phyloP scores from a whole-genome alignment of 148 eudicot species.

The Chenopodium album region DNA sequence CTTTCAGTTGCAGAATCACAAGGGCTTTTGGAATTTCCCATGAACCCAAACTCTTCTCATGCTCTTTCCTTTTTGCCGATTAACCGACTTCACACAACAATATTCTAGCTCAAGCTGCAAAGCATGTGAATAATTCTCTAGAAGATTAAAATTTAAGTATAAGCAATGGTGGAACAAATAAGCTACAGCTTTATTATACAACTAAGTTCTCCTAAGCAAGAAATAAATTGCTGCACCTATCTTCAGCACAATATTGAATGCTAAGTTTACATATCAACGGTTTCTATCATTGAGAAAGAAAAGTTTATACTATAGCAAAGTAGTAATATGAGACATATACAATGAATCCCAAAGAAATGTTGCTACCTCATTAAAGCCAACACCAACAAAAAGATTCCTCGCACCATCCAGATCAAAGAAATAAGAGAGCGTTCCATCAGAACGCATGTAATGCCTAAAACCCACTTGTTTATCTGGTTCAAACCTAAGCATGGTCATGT shows the following conservation, averaged over 20 bases:
- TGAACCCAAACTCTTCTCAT: constrained; percentile 94
- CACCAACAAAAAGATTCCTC: constrained; percentile 66
- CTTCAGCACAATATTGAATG: too few species aligned
- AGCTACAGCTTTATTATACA: background rate
- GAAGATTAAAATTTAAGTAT: background rate
- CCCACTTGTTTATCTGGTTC: constrained; percentile 74
- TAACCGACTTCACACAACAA: constrained; percentile 78
- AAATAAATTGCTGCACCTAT: too few species aligned
- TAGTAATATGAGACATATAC: too few species aligned
- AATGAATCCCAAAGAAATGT: too few species aligned
- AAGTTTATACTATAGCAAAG: too few species aligned
- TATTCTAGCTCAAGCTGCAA: constrained; percentile 90
- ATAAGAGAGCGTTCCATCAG: constrained; percentile 93
- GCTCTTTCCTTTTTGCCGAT: constrained; percentile 69
- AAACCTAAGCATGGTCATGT: constrained; percentile 98
- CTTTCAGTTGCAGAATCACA: constrained; percentile 22
- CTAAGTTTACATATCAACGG: too few species aligned
- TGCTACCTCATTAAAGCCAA: constrained; percentile 78
- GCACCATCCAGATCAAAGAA: constrained; percentile 75
- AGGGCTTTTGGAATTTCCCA: constrained; percentile 83
- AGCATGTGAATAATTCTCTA: background rate
- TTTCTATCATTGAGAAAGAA: too few species aligned
- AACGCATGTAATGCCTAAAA: constrained; percentile 73
- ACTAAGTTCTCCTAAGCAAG: background rate
- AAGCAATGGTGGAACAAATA: background rate